Evolutionary conservation across 495 filamentous ascomycete species (phyloP).

Genomic region (Hypoxylon cercidicola): DNA sequence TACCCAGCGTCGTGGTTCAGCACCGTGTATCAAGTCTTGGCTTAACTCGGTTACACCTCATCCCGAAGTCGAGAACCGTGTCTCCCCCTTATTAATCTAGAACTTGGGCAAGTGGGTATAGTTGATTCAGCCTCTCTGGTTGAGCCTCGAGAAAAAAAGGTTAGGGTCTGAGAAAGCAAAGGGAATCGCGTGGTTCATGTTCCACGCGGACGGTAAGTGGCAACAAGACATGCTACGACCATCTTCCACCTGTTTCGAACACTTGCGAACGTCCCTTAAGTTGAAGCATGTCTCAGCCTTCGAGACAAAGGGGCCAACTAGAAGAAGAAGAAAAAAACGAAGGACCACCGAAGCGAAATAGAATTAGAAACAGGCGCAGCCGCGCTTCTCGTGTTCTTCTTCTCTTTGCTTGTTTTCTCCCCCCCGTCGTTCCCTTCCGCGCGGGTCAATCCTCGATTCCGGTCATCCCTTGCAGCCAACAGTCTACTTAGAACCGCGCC

Average conservation of each 20-base stretch:
- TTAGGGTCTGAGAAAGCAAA: background rate
- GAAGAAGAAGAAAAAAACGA: too few relatives aligned
- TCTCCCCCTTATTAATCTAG: slow-evolving; percentile 7
- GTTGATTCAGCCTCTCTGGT: too few relatives aligned
- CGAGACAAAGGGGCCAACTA: background rate
- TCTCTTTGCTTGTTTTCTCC: background rate
- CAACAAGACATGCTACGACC: background rate
- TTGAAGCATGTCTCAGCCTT: slow-evolving; percentile 12
- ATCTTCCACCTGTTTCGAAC: background rate
- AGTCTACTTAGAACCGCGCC: too few relatives aligned
- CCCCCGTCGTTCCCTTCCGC: slow-evolving; percentile 13
- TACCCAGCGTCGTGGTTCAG: background rate
- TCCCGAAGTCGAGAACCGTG: background rate
- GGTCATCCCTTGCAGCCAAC: slow-evolving; percentile 24
- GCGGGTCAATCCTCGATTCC: slow-evolving; percentile 5
- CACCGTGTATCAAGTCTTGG: background rate
- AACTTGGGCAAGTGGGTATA: slow-evolving; percentile 1
- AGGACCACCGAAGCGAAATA: slow-evolving; percentile 3
- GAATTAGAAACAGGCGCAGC: slow-evolving; percentile 40
- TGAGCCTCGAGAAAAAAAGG: too few relatives aligned
- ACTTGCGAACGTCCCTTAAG: background rate
- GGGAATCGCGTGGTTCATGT: background rate
- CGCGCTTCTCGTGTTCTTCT: slow-evolving; percentile 19
- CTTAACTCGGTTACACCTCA: background rate
- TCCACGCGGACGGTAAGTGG: background rate